Evolutionary conservation across 768 basidiomycete genomes (phyloP).

Genomic region (Tephrocybe sp.): DNA sequence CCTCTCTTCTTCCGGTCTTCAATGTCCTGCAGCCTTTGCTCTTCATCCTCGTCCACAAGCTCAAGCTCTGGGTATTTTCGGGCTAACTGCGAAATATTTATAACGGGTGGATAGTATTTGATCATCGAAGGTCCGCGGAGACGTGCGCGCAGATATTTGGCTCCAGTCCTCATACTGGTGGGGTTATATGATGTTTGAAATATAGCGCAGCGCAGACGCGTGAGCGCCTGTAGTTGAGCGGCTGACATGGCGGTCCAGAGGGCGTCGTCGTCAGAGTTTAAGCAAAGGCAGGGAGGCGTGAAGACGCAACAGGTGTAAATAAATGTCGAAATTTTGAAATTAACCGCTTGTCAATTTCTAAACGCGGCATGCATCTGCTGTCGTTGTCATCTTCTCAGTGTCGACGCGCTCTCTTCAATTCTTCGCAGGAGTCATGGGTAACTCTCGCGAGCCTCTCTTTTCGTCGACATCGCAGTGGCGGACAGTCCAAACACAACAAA

Average conservation of each 20-base stretch:
- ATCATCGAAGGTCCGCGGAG: constrained; percentile 86
- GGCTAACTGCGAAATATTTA: constrained; percentile 52
- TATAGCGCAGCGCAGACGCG: constrained; percentile 62
- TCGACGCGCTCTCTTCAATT: constrained; percentile 13
- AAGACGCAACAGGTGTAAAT: constrained; percentile 11
- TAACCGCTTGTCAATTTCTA: not conserved
- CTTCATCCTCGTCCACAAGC: constrained; percentile 64
- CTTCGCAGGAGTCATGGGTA: constrained; percentile 12
- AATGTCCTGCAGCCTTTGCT: constrained; percentile 66
- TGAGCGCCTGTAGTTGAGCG: constrained; percentile 58
- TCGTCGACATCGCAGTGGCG: constrained; percentile 2
- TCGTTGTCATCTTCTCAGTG: constrained; percentile 17
- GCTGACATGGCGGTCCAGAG: constrained; percentile 26
- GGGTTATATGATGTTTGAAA: constrained; percentile 93
- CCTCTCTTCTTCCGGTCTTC: constrained; percentile 69
- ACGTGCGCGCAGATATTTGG: constrained; percentile 83
- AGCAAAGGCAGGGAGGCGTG: not conserved
- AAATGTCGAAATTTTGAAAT: constrained; percentile 9
- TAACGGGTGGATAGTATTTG: constrained; percentile 71
- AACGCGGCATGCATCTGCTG: constrained; percentile 14
- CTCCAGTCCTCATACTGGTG: constrained; percentile 73
- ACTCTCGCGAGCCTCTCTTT: constrained; percentile 5
- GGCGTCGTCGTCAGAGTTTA: not conserved
- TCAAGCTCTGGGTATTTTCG: constrained; percentile 54
- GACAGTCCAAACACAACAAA: not conserved